Evolutionary conservation across 805 yeast genomes (phyloP), one percentile per base, ranked within the genome.

Genomic region (Candida hungchunana): DNA sequence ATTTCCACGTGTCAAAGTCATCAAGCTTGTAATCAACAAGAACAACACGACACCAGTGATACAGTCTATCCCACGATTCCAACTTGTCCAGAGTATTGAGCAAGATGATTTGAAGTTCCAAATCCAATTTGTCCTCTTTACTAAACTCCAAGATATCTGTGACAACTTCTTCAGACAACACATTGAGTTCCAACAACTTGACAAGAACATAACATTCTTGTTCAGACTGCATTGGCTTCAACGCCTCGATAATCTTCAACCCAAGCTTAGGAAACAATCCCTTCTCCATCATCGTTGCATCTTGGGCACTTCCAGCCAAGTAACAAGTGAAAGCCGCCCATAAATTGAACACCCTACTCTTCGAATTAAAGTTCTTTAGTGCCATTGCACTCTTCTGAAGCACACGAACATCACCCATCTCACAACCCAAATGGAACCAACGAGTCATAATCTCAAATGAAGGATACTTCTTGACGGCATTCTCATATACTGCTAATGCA

Each of bases 1-100:
- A 61, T 45, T 77, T 73, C 85, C 94, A 86, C 25, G 87, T 75
- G 38, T 75, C 73, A 66, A 76, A 89, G 55, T 88, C 95, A 56
- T 89, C 87, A 36, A 82, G 70, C 8, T 66, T 56, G 17, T 69
- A 60, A 4, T 60, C 63, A 13, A 68, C 61, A 22, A 87, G 55
- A 11, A 75, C 64, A 4, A 49, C 40, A 5, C 53, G 27, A 30
- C 77, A 60, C 40, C 62, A 61, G 0, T 64, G 56, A 42, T 50
- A 64, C 11, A 86, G 56, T 10, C 50, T 42, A 0, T 60, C 59
- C 73, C 77, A 77, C 4, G 66, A 46, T 34, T 69, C 60, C 7
- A 58, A 21, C 12, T 58, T 48, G 6, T 63, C 57, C 25, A 84
- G 60, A 2, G 71, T 60, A 2, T 73, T 73, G 13, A 80, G 48